These are phyloP conservation scores for Fusarium burgessii DNA, from an alignment of 2,329 filamentous ascomycete genomes.

Conservation along the genomic window DNA sequence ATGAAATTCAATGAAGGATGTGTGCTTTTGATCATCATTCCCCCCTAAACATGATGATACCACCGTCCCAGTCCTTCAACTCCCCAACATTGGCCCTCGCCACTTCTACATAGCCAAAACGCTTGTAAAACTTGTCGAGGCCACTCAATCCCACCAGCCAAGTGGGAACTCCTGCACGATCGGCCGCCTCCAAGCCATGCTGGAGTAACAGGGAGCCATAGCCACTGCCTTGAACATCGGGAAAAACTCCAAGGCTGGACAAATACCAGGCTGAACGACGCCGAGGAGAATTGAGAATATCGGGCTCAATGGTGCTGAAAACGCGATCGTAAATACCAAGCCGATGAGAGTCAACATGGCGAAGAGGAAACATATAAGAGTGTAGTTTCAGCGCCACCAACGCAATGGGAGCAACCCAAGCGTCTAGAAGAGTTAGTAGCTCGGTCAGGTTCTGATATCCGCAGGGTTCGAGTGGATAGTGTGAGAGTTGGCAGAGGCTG, in stretches of 20 bases:
- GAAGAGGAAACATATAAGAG: slow-evolving; percentile 44
- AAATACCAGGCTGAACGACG: slow-evolving; percentile 53
- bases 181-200: slow-evolving; percentile 48
- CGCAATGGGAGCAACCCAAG: slow-evolving; percentile 50
- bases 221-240: slow-evolving; percentile 49
- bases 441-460: background rate
- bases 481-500: background rate
- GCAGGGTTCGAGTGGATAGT: background rate
- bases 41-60: slow-evolving; percentile 54
- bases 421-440: slow-evolving; percentile 33
- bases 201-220: slow-evolving; percentile 49
- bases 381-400: slow-evolving; percentile 41
- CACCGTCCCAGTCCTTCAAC: slow-evolving; percentile 52
- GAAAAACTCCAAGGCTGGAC: slow-evolving; percentile 50
- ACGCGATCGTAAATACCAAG: slow-evolving; percentile 44
- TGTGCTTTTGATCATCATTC: slow-evolving; percentile 31
- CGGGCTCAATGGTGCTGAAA: slow-evolving; percentile 43
- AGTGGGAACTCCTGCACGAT: slow-evolving; percentile 46
- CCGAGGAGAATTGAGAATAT: slow-evolving; percentile 45
- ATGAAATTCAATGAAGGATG: background rate
- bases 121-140: slow-evolving; percentile 50
- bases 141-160: slow-evolving; percentile 51
- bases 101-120: slow-evolving; percentile 52
- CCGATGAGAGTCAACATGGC: slow-evolving; percentile 35
- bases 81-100: slow-evolving; percentile 53